Conservation (phyloP, 345 rosid species). For the Rhodomyrtus tomentosa region DNA sequence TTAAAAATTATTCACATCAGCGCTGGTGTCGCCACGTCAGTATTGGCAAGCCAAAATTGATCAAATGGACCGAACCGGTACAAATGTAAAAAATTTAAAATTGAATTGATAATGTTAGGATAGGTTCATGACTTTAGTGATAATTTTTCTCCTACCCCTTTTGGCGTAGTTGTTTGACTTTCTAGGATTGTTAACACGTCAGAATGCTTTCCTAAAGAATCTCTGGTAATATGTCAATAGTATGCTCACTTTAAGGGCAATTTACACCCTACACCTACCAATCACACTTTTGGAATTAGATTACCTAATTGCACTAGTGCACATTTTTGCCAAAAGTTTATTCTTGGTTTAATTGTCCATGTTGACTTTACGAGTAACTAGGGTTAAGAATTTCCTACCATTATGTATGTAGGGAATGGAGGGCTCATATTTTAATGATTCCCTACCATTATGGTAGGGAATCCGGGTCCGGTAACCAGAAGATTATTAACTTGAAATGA, state of each 20-base stretch:
- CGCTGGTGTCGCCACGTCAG: no score
- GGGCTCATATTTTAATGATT: no score
- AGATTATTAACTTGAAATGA: background rate
- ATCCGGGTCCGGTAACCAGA: no score
- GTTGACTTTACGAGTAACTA: background rate
- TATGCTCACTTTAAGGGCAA: background rate
- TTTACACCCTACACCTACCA: background rate
- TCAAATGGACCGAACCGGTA: no score
- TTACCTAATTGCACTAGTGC: background rate
- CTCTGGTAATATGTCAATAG: background rate
- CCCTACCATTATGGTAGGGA: no score
- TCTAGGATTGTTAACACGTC: background rate
- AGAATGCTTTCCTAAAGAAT: background rate
- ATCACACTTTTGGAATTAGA: background rate
- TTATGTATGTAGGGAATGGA: no score
- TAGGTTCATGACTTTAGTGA: no score
- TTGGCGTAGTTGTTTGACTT: background rate
- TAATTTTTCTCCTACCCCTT: background rate
- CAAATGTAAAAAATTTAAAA: no score
- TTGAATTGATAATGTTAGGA: no score
- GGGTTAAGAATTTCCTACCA: no score
- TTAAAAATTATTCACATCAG: no score
- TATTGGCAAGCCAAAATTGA: no score
- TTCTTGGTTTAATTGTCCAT: background rate
- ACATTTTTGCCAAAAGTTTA: background rate